Percentiles rank a stretch among this genome's conserved stretches.
Conservation (phyloP, 2,329 filamentous ascomycete genomes). For the Pseudocercospora ulei region DNA sequence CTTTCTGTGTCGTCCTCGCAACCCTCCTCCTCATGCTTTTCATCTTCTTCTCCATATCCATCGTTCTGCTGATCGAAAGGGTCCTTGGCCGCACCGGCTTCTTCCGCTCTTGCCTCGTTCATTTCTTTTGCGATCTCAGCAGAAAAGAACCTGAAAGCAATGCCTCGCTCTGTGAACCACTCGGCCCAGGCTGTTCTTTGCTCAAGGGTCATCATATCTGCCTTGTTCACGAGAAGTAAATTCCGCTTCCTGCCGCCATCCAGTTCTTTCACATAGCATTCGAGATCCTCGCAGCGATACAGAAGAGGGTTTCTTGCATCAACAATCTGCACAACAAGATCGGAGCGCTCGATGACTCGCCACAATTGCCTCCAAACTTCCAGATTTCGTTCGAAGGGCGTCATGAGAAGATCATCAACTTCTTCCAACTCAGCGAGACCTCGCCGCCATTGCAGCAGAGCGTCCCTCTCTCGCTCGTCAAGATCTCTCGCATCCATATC, state of each 20-base stretch:
- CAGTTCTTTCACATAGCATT: conserved; percentile 87
- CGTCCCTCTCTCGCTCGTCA: conserved; percentile 67
- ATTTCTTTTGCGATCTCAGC: conserved; percentile 81
- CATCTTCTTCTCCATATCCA: conserved; percentile 51
- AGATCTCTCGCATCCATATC: conserved; percentile 74
- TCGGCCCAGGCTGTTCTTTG: conserved; percentile 79
- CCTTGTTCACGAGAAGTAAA: conserved; percentile 90
- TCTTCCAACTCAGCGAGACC: conserved; percentile 88
- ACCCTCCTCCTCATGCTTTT: conserved; percentile 30
- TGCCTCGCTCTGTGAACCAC: conserved; percentile 69
- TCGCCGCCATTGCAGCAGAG: conserved; percentile 77
- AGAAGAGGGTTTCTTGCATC: conserved; percentile 90
- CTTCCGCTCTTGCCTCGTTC: conserved; percentile 59
- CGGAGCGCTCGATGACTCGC: conserved; percentile 94
- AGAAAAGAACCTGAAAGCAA: conserved; percentile 94
- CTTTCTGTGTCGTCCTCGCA: conserved; percentile 32
- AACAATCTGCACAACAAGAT: conserved; percentile 94
- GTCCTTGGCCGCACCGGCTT: conserved; percentile 25
- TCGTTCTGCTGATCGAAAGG: conserved; percentile 37
- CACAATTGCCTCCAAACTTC: conserved; percentile 97
- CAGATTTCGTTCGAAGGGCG: conserved; percentile 90
- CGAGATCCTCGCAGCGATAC: conserved; percentile 88
- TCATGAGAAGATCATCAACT: conserved; percentile 89
- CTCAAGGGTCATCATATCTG: conserved; percentile 90
- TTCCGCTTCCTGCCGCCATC: conserved; percentile 66